These are phyloP conservation scores for Alternaria ventricosa DNA, from an alignment of 2,329 filamentous ascomycete species.

Conservation along the genomic window DNA sequence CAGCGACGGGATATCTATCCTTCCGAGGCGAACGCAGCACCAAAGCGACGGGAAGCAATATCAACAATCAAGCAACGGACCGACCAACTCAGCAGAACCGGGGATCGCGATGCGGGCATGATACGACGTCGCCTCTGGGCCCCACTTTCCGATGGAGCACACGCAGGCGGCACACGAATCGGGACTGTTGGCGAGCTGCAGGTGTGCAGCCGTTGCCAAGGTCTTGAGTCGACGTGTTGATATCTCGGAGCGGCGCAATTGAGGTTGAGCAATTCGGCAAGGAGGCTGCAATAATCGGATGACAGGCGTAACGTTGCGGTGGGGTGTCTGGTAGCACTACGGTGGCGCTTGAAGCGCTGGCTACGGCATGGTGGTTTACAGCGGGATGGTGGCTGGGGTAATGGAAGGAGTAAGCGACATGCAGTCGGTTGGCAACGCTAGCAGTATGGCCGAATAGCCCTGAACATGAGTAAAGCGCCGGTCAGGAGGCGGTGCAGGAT, in stretches of 20 bases:
- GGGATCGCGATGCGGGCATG: conserved; percentile 3
- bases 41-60: conserved; percentile 6
- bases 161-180: conserved; percentile 1
- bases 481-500: background rate
- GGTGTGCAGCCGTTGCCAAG: background rate
- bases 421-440: conserved; percentile 1
- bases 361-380: background rate
- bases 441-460: background rate
- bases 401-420: background rate
- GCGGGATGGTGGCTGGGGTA: background rate
- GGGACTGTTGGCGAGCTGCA: conserved; percentile 1
- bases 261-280: background rate
- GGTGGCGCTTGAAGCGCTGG: background rate
- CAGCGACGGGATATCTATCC: background rate
- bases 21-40: conserved; percentile 2
- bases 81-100: background rate
- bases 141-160: conserved; percentile 1
- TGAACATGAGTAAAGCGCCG: background rate
- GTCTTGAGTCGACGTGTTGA: background rate
- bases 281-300: background rate
- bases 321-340: background rate
- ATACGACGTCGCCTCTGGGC: background rate
- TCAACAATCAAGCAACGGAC: conserved; percentile 3
- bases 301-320: background rate
- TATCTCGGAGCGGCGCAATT: conserved; percentile 1